phyloP scores from a whole-genome alignment of 2,329 filamentous ascomycete genomes.

The Boeremia lycopersici region DNA sequence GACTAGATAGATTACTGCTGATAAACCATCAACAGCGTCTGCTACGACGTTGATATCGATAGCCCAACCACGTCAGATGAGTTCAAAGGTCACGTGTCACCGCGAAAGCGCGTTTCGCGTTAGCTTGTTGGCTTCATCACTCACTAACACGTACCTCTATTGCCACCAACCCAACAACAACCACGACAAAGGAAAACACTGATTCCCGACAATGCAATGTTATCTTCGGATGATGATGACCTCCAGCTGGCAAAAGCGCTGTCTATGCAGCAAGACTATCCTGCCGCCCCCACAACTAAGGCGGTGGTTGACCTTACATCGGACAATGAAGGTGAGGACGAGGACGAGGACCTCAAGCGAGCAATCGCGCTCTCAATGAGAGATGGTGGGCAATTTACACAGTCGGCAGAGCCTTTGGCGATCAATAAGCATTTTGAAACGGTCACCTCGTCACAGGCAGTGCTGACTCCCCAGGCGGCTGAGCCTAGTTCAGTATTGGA shows the following conservation, averaged over 20 bases:
- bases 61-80: no score
- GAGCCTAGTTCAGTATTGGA: background rate
- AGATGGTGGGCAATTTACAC: background rate
- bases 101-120: constrained; percentile 26
- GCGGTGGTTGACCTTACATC: constrained; percentile 26
- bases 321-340: constrained; percentile 23
- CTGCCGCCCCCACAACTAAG: background rate
- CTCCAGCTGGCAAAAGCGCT: constrained; percentile 36
- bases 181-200: background rate
- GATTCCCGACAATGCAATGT: constrained; percentile 20
- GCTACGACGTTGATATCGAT: no score
- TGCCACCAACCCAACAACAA: background rate
- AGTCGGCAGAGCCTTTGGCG: background rate
- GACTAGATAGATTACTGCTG: no score
- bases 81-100: constrained; percentile 34
- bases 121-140: background rate
- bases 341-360: constrained; percentile 31
- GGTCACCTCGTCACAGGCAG: background rate
- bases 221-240: constrained; percentile 37
- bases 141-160: background rate
- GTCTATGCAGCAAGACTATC: constrained; percentile 33
- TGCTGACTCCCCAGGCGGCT: constrained; percentile 5
- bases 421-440: background rate
- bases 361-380: constrained; percentile 40
- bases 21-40: no score